These are phyloP conservation scores for Sporisorium sorghi DNA, from an alignment of 1,284 basidiomycete genomes.

Conservation along the genomic window DNA sequence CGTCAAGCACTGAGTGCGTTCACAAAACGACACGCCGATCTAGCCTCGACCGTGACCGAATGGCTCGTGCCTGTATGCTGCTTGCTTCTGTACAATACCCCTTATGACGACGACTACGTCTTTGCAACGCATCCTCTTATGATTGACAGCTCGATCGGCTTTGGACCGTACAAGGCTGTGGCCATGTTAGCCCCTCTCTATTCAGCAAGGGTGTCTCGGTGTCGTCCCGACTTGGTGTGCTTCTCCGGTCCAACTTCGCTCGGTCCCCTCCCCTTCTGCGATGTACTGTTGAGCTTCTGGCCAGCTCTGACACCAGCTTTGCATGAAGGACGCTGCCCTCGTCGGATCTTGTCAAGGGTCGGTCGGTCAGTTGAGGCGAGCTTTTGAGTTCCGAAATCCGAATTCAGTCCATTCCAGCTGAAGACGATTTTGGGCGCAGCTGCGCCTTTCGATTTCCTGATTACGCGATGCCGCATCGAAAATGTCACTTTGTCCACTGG, in stretches of 20 bases:
- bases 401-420: background rate
- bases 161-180: background rate
- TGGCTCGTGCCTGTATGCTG: conserved; percentile 15
- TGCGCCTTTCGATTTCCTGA: conserved; percentile 5
- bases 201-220: no score
- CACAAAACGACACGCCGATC: background rate
- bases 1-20: conserved; percentile 49
- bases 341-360: background rate
- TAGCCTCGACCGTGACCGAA: conserved; percentile 7
- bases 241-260: no score
- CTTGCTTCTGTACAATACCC: conserved; percentile 43
- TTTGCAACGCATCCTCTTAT: conserved; percentile 10
- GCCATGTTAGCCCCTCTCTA: background rate
- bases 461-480: conserved; percentile 35
- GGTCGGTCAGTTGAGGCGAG: conserved; percentile 1
- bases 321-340: background rate
- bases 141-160: background rate
- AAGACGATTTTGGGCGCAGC: conserved; percentile 14
- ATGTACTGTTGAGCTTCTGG: background rate
- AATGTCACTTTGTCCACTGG: no score
- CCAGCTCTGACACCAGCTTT: no score
- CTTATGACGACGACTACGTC: conserved; percentile 14
- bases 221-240: no score
- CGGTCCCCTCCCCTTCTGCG: no score
- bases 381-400: conserved; percentile 17